These are phyloP conservation scores for Cyberlindnera veronae DNA, from an alignment of 805 yeast species.

Conservation along the genomic window DNA sequence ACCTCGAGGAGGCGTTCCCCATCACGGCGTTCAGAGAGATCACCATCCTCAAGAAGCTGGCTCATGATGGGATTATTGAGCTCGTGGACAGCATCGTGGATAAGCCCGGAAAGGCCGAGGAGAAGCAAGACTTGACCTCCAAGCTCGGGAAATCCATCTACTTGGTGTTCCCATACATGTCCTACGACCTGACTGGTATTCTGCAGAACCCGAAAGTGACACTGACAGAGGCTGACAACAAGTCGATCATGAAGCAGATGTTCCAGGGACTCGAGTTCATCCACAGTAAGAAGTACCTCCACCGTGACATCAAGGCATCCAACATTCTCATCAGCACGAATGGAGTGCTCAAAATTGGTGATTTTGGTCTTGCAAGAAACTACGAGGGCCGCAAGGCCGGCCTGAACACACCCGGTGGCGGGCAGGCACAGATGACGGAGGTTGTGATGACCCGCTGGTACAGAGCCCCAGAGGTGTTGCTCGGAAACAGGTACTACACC, in stretches of 20 bases:
- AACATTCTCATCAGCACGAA: constrained; percentile 74
- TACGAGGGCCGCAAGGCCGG: constrained; percentile 64
- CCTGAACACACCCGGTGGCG: constrained; percentile 42
- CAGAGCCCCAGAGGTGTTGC: constrained; percentile 87
- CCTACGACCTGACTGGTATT: constrained; percentile 86
- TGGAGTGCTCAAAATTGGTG: constrained; percentile 87
- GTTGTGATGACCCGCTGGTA: constrained; percentile 97
- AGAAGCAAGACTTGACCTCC: constrained; percentile 15
- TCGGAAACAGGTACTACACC: constrained; percentile 84
- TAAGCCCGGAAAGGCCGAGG: constrained; percentile 20
- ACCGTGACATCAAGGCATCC: constrained; percentile 96
- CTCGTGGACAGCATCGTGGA: constrained; percentile 76
- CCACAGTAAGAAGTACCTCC: constrained; percentile 59
- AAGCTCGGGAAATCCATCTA: constrained; percentile 46
- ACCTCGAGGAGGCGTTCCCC: constrained; percentile 61
- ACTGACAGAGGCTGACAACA: constrained; percentile 65
- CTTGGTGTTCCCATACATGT: constrained; percentile 91
- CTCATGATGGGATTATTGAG: constrained; percentile 70
- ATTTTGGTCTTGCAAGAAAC: constrained; percentile 87
- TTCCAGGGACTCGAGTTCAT: constrained; percentile 78
- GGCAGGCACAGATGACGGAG: constrained; percentile 48
- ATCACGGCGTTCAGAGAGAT: constrained; percentile 94
- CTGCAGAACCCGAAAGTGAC: constrained; percentile 71
- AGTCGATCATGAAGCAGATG: constrained; percentile 77
- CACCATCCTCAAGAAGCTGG: constrained; percentile 66